Evolutionary conservation across 768 basidiomycete species (phyloP).

Genomic region (Lactarius evosmus): DNA sequence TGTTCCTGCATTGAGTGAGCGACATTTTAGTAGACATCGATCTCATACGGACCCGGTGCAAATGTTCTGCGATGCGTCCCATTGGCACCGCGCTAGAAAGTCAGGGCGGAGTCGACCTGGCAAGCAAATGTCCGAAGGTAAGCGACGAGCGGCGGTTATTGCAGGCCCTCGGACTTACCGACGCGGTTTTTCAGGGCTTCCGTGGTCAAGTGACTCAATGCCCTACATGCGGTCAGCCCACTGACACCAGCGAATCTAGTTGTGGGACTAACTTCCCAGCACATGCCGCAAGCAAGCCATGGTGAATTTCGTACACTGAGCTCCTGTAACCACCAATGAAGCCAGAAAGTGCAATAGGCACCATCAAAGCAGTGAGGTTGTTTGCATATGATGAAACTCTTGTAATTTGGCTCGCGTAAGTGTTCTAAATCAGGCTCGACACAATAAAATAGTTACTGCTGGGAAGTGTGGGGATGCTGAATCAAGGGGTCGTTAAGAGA

Average conservation of each 20-base stretch:
- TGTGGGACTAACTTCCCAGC: slow-evolving; percentile 37
- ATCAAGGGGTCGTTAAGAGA: slow-evolving; percentile 49
- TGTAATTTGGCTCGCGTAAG: slow-evolving; percentile 11
- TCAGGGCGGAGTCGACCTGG: slow-evolving; percentile 57
- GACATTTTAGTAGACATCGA: slow-evolving; percentile 8
- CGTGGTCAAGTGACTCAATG: slow-evolving; percentile 47
- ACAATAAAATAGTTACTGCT: slow-evolving; percentile 18
- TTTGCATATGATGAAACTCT: slow-evolving; percentile 53
- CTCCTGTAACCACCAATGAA: slow-evolving; percentile 40
- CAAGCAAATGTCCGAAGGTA: neutral
- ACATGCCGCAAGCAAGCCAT: slow-evolving; percentile 51
- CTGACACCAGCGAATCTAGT: neutral
- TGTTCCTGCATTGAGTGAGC: slow-evolving; percentile 31
- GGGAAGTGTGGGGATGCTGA: slow-evolving; percentile 31
- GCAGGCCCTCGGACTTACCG: slow-evolving; percentile 38
- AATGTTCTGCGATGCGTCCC: slow-evolving; percentile 44
- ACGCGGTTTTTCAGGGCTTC: slow-evolving; percentile 55
- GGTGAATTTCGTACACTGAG: slow-evolving; percentile 54
- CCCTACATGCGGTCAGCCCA: slow-evolving; percentile 34
- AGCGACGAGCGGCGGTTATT: neutral
- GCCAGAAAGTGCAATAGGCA: slow-evolving; percentile 44
- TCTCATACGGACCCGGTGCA: slow-evolving; percentile 52
- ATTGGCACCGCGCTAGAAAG: slow-evolving; percentile 62
- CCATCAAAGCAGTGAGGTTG: slow-evolving; percentile 43
- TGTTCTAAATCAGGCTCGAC: neutral